Percentiles rank a stretch among this genome's conserved stretches.
Evolutionary conservation across 2,329 filamentous ascomycete species (phyloP).

Genomic region (Sarocladium strictum): DNA sequence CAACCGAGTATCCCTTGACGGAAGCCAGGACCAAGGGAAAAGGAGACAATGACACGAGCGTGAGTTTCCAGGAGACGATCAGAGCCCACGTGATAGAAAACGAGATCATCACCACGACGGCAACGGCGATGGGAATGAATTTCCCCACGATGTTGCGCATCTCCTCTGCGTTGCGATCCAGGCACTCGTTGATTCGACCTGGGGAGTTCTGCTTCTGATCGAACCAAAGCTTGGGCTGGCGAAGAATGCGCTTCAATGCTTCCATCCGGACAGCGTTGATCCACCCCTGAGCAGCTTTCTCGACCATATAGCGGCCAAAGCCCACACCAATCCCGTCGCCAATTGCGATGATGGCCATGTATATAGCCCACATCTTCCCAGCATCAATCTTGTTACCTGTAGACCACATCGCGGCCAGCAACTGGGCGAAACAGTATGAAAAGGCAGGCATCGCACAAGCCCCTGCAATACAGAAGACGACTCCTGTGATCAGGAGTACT

Average conservation of each 20-base stretch:
- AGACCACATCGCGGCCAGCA: conserved; percentile 65
- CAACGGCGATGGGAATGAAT: conserved; percentile 66
- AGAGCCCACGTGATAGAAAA: conserved; percentile 73
- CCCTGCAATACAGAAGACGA: conserved; percentile 56
- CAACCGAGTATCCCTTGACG: conserved; percentile 57
- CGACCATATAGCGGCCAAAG: conserved; percentile 63
- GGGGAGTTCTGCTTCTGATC: conserved; percentile 61
- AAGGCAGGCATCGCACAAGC: conserved; percentile 68
- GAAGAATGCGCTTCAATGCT: conserved; percentile 63
- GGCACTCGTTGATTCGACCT: conserved; percentile 57
- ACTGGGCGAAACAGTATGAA: conserved; percentile 66
- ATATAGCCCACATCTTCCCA: conserved; percentile 62
- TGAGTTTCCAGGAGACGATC: conserved; percentile 70
- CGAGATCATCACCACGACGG: conserved; percentile 59
- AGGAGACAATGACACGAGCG: conserved; percentile 66
- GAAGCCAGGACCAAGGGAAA: conserved; percentile 62
- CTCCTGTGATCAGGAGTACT: conserved; percentile 50
- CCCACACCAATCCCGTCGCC: conserved; percentile 62
- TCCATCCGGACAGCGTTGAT: conserved; percentile 62
- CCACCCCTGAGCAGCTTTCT: conserved; percentile 70
- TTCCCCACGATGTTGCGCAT: conserved; percentile 77
- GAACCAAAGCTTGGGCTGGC: conserved; percentile 76
- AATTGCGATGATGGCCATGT: conserved; percentile 61
- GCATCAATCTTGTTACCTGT: conserved; percentile 38
- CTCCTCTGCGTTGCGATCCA: conserved; percentile 81